Evolutionary conservation across 805 yeast genomes (phyloP), one percentile per base, ranked within the genome.

Genomic region (Starmerella khaoyaiensis): DNA sequence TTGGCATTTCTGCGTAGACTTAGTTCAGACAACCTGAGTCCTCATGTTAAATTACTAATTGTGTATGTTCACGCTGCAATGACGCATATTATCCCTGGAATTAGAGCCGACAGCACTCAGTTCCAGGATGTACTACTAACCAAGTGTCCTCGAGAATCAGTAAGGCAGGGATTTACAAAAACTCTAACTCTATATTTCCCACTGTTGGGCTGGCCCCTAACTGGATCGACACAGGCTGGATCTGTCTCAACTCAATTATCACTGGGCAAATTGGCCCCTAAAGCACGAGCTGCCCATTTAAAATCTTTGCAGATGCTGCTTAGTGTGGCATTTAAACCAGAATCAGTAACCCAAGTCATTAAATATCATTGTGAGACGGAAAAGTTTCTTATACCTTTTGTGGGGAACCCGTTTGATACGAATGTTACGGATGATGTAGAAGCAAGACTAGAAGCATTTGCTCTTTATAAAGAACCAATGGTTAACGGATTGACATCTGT

Each of bases 1-100:
- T 74, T 51, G 60, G 73, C 43, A 59, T 64, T 63, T 28, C 45
- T 47, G 21, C 26, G 31, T 12, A 40, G 46, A 2, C 31, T 60
- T 5, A 47, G 46, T 10, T 36, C 41, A 4, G 33, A 17, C n/a
- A 42, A 36, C n/a, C 35, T 55, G 18, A 68, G 16, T 53, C 79
- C 37, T 12, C 61, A 63, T 36, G 42, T 51, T 4, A 31, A 48
- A 18, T 36, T 48, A 17, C 37, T 64, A 14, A 67, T 79, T n/a
- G 64, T 87, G 21, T 86, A 79, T 55, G 65, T 87, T 14, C 79
- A 79, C 48, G 77, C 87, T 36, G 93, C 94, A 3, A 87, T 90
- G 95, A 79, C 96, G 14, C 96, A 90, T 55, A 79, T 90, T 28
- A 69, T 69, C 21, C 75, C 83, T 1, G 74, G 72, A 4, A 74